phyloP scores from a whole-genome alignment of 805 yeast genomes.

The Myxozyma geophila region DNA sequence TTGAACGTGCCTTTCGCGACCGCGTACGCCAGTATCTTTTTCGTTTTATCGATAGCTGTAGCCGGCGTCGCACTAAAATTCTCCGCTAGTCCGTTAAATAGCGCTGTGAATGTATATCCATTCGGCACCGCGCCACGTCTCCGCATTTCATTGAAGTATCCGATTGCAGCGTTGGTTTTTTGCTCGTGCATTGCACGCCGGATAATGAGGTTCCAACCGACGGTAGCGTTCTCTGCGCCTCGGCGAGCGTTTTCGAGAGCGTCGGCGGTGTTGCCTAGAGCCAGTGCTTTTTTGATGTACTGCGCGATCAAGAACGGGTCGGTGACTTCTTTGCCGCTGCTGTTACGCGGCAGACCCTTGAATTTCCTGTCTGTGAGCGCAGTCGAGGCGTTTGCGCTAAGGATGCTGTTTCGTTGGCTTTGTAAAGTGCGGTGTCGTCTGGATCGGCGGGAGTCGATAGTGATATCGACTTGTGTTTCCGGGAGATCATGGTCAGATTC shows the following conservation, averaged over 20 bases:
- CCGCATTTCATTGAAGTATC: conserved; percentile 27
- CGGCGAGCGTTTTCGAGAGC: conserved; percentile 19
- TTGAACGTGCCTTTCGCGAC: not conserved
- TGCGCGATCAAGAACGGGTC: conserved; percentile 16
- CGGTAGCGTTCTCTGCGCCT: conserved; percentile 15
- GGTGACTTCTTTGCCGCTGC: not conserved
- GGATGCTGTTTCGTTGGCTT: too few relatives aligned
- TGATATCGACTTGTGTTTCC: not conserved
- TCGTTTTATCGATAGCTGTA: conserved; percentile 12
- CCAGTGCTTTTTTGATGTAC: conserved; percentile 4
- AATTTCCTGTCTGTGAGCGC: not conserved
- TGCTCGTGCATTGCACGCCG: conserved; percentile 5
- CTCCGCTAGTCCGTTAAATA: conserved; percentile 29
- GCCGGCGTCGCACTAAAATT: conserved; percentile 8
- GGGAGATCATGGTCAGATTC: not conserved
- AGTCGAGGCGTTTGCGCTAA: not conserved
- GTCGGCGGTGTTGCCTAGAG: not conserved
- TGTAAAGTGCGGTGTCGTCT: too few relatives aligned
- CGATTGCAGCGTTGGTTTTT: conserved; percentile 14
- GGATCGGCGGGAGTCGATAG: not conserved
- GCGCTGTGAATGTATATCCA: conserved; percentile 20
- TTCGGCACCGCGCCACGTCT: conserved; percentile 22
- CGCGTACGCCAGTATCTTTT: conserved; percentile 13
- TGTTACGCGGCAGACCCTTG: not conserved
- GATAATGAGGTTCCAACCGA: conserved; percentile 32